Percentiles rank a stretch among this genome's conserved stretches.
These are phyloP conservation scores for Zoysia pacifica DNA, from an alignment of 176 grass and related monocot species.

Conservation along the genomic window DNA sequence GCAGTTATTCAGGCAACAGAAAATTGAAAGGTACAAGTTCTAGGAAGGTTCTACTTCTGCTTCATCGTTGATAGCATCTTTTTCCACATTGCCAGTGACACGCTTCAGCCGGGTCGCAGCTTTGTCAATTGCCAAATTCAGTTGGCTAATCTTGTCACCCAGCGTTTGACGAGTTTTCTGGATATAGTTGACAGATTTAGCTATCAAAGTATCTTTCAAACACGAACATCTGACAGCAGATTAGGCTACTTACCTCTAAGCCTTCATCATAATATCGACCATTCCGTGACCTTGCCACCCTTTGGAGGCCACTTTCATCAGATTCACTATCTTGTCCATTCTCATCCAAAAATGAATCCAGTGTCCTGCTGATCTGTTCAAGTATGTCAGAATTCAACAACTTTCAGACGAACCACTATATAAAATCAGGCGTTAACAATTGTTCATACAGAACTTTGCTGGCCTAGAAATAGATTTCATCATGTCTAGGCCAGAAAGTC, in stretches of 20 bases:
- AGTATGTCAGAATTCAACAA: conserved; percentile 17
- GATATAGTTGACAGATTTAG: conserved; percentile 20
- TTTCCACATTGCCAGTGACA: conserved; percentile 50
- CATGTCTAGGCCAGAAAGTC: not conserved
- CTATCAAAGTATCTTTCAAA: conserved; percentile 10
- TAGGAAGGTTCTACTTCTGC: conserved; percentile 57
- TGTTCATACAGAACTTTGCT: not conserved
- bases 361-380: conserved; percentile 63
- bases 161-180: conserved; percentile 73
- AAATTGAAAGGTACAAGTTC: conserved; percentile 30
- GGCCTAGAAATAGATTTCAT: not conserved
- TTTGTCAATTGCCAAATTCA: conserved; percentile 69
- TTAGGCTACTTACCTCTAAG: conserved; percentile 49
- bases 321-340: conserved; percentile 40
- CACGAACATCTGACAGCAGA: not conserved
- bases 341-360: conserved; percentile 57
- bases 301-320: conserved; percentile 52
- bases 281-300: conserved; percentile 23
- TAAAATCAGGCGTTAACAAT: not conserved
- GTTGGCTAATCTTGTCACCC: conserved; percentile 64
- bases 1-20: conserved; percentile 5
- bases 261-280: conserved; percentile 59
- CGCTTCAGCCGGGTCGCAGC: conserved; percentile 55
- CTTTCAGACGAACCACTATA: not conserved
- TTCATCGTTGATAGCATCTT: conserved; percentile 42